Percentiles rank a stretch among this genome's conserved stretches.
These are phyloP conservation scores for Colletotrichum melonis DNA, from an alignment of 2,329 filamentous ascomycete species.

Conservation along the genomic window DNA sequence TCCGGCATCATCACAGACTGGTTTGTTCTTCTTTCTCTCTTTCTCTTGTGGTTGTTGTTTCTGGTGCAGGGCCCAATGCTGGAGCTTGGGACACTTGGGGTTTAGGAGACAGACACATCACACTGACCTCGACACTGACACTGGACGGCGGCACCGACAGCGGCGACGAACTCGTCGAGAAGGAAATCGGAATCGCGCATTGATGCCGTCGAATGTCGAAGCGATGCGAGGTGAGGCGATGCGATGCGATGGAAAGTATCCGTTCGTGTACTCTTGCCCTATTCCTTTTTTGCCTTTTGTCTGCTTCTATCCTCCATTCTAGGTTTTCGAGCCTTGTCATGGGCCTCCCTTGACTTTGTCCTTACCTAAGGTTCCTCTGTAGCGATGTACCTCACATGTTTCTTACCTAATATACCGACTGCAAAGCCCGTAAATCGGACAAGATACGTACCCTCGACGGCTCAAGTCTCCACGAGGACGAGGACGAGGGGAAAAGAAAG, in stretches of 20 bases:
- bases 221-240: neutral
- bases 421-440: conserved; percentile 16
- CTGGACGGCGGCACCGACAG: neutral
- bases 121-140: neutral
- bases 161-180: conserved; percentile 5
- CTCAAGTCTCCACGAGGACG: neutral
- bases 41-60: neutral
- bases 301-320: neutral
- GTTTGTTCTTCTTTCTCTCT: neutral
- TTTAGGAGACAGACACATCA: neutral
- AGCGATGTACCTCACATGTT: neutral
- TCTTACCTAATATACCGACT: neutral
- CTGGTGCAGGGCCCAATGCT: conserved; percentile 5
- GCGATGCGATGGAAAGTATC: neutral
- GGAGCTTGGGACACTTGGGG: neutral
- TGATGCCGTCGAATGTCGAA: conserved; percentile 1
- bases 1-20: neutral
- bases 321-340: neutral
- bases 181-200: neutral
- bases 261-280: neutral
- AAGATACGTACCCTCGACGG: neutral
- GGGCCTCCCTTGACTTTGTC: neutral
- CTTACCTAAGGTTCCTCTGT: neutral
- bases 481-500: neutral
- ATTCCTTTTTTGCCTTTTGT: neutral